Conservation (phyloP, 768 basidiomycete genomes). For the Lactarius trivialis region DNA sequence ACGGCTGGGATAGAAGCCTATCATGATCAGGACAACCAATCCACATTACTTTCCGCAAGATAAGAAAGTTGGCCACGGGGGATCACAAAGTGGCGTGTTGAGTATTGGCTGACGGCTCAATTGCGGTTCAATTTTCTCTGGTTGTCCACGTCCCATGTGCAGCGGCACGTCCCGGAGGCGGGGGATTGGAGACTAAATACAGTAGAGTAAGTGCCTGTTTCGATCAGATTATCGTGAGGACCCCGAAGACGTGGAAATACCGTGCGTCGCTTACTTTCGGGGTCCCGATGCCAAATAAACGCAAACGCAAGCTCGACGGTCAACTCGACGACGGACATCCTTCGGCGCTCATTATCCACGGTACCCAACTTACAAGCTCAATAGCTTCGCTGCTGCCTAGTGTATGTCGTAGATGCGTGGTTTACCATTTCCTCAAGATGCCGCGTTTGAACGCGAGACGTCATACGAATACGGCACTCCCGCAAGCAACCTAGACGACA, state of each 20-base stretch:
- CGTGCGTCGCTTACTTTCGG: constrained; percentile 1
- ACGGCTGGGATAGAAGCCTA: not conserved
- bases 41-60: not conserved
- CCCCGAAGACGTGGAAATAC: constrained; percentile 12
- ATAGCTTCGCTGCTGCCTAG: constrained; percentile 6
- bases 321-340: constrained; percentile 22
- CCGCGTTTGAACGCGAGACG: constrained; percentile 45
- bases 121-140: not conserved
- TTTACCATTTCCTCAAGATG: constrained; percentile 47
- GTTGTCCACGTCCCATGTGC: no score
- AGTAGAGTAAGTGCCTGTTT: not conserved
- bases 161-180: not conserved
- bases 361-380: constrained; percentile 2
- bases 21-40: not conserved
- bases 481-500: constrained; percentile 47
- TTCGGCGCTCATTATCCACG: constrained; percentile 13
- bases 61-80: not conserved
- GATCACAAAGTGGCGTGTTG: not conserved
- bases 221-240: constrained; percentile 6
- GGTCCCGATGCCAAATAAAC: constrained; percentile 18
- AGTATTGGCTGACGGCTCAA: not conserved
- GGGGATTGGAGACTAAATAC: no score
- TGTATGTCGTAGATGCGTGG: constrained; percentile 44
- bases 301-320: constrained; percentile 23
- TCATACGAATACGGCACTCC: constrained; percentile 58